Percentiles rank a stretch among this genome's conserved stretches.
Conservation (phyloP, 257 asterid species). For the Solanum bukasovii region DNA sequence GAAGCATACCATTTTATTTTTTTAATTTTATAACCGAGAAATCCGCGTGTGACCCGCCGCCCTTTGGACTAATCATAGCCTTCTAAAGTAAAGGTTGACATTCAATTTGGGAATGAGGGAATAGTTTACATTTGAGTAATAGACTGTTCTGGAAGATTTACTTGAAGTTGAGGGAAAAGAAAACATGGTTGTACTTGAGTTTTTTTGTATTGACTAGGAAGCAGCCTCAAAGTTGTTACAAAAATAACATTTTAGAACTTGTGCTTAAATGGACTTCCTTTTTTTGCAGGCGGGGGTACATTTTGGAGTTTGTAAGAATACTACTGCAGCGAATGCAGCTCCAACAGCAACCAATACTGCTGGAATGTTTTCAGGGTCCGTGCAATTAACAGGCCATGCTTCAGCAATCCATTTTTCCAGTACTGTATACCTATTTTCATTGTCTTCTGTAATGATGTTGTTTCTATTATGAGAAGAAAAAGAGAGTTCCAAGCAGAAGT, state of each 20-base stretch:
- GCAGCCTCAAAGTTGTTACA: not conserved
- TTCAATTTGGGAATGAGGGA: not conserved
- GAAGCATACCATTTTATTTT: not conserved
- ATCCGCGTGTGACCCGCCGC: too few species aligned
- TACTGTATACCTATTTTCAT: constrained; percentile 12
- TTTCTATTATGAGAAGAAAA: constrained; percentile 17
- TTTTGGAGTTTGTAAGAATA: constrained; percentile 67
- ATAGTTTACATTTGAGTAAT: not conserved
- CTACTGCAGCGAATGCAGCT: constrained; percentile 34
- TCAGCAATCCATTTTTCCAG: constrained; percentile 22
- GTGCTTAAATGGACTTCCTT: not conserved
- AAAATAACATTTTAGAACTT: not conserved
- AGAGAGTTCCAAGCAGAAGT: constrained; percentile 3
- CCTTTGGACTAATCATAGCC: too few species aligned
- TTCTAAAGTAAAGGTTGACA: not conserved
- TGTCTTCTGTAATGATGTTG: constrained; percentile 11
- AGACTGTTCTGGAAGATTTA: not conserved
- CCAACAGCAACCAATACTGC: constrained; percentile 27
- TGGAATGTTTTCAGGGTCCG: constrained; percentile 95
- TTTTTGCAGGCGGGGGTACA: constrained; percentile 67
- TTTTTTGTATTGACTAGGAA: not conserved
- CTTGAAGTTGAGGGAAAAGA: not conserved
- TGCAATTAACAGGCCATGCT: constrained; percentile 69
- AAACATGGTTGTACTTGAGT: not conserved
- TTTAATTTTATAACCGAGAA: too few species aligned